phyloP scores from a whole-genome alignment of 192 early-diverging fungal genomes.

The Linnemannia zychae region DNA sequence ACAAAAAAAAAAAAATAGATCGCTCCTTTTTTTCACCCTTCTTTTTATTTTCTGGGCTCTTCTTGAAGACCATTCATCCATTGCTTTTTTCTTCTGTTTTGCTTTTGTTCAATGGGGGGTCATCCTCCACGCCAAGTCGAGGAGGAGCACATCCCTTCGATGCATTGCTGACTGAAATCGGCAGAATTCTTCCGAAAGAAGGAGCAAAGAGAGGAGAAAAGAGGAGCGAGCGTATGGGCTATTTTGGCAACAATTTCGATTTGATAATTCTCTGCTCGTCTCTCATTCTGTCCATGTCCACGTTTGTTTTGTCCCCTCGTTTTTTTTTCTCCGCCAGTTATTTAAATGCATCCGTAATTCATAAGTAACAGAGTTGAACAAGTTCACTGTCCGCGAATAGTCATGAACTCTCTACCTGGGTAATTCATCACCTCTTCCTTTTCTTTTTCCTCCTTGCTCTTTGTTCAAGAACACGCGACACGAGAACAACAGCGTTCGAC shows the following conservation, averaged over 20 bases:
- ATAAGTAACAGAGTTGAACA: not conserved
- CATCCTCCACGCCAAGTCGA: not conserved
- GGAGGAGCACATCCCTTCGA: not conserved
- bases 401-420: not conserved
- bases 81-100: not conserved
- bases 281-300: not conserved
- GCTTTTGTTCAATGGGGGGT: not conserved
- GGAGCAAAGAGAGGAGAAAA: not conserved
- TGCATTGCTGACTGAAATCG: conserved; percentile 9
- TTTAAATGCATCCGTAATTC: conserved; percentile 5
- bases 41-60: not conserved
- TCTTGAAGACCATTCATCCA: not conserved
- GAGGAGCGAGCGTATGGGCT: not conserved
- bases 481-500: too few relatives aligned
- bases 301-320: not conserved
- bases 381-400: not conserved
- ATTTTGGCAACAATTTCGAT: not conserved
- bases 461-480: too few relatives aligned
- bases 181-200: not conserved
- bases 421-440: not conserved
- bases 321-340: conserved; percentile 2
- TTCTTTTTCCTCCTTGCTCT: not conserved
- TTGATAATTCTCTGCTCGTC: not conserved
- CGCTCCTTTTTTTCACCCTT: not conserved
- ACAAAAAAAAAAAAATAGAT: not conserved